phyloP scores from a whole-genome alignment of 1,139 yeast species.

The Diutina ranongensis region DNA sequence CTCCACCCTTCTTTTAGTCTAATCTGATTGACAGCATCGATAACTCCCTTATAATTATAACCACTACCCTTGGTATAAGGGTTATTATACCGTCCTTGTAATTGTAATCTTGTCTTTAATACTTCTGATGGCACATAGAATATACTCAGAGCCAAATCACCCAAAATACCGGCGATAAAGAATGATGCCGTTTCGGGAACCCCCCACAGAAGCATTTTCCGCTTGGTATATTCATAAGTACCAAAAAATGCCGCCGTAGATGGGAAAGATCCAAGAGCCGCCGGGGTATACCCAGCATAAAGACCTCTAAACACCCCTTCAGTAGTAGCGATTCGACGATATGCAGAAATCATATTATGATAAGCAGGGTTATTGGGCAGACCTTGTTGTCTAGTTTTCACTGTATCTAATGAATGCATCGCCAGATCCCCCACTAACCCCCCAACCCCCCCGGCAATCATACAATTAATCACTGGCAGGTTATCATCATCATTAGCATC shows the following conservation, averaged over 20 bases:
- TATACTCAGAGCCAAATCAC: slow-evolving; percentile 84
- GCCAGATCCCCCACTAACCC: slow-evolving; percentile 87
- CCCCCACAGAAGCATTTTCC: slow-evolving; percentile 54
- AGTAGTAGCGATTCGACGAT: slow-evolving; percentile 55
- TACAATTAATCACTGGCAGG: slow-evolving; percentile 48
- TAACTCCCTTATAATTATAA: slow-evolving; percentile 66
- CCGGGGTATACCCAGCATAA: slow-evolving; percentile 89
- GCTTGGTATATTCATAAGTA: slow-evolving; percentile 73
- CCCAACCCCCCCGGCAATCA: slow-evolving; percentile 89
- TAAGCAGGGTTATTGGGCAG: slow-evolving; percentile 62
- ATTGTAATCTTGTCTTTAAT: slow-evolving; percentile 81
- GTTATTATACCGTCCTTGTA: slow-evolving; percentile 82
- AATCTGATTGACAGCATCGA: slow-evolving; percentile 60
- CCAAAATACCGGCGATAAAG: slow-evolving; percentile 76
- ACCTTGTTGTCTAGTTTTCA: slow-evolving; percentile 94
- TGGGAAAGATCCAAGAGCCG: slow-evolving; percentile 84
- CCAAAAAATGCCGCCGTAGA: slow-evolving; percentile 89
- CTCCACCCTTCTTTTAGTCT: slow-evolving; percentile 56
- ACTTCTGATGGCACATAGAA: slow-evolving; percentile 97
- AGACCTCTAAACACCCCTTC: slow-evolving; percentile 83
- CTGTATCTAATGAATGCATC: slow-evolving; percentile 95
- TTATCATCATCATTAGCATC: slow-evolving; percentile 8
- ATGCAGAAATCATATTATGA: slow-evolving; percentile 57
- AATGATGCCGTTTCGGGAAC: slow-evolving; percentile 58
- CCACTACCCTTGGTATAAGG: slow-evolving; percentile 65